phyloP scores from a whole-genome alignment of 768 basidiomycete species.

The Tephrocybe sp. region DNA sequence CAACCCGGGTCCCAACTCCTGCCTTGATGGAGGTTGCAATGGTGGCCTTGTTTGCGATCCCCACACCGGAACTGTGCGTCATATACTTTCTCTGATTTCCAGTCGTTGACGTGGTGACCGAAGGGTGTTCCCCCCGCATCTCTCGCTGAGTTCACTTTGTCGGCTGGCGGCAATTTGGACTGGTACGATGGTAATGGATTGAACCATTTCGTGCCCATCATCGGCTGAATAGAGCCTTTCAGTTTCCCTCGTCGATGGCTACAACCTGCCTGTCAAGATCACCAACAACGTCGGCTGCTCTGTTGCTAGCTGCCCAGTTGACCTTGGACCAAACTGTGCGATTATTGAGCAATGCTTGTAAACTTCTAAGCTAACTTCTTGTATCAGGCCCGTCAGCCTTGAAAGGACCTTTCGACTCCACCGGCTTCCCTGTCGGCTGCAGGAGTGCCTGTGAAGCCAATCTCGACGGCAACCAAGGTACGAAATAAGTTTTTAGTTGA shows the following conservation, averaged over 20 bases:
- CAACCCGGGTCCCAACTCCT: conserved; percentile 56
- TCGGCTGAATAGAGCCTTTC: not conserved
- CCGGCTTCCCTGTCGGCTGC: conserved; percentile 49
- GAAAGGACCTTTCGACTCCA: conserved; percentile 44
- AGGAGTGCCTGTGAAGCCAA: conserved; percentile 46
- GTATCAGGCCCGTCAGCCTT: conserved; percentile 37
- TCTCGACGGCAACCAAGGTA: conserved; percentile 27
- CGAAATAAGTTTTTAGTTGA: not conserved
- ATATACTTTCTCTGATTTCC: not conserved
- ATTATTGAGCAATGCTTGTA: not conserved
- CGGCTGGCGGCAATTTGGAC: conserved; percentile 39
- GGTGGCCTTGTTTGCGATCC: conserved; percentile 61
- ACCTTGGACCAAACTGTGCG: conserved; percentile 51
- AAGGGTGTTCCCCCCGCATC: conserved; percentile 67
- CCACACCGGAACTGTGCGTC: conserved; percentile 45
- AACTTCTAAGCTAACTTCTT: not conserved
- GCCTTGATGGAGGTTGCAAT: conserved; percentile 64
- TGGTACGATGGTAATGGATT: conserved; percentile 52
- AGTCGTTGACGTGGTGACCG: not conserved
- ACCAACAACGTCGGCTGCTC: conserved; percentile 46
- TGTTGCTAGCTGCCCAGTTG: conserved; percentile 48
- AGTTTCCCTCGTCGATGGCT: conserved; percentile 62
- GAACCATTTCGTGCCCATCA: not conserved
- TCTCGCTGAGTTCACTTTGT: conserved; percentile 67
- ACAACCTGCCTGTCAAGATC: conserved; percentile 53